A percentile compares a stretch with the other conserved stretches of the same genome.
Evolutionary conservation across 148 eudicot genomes (phyloP).

Genomic region (Fagopyrum homotropicum): DNA sequence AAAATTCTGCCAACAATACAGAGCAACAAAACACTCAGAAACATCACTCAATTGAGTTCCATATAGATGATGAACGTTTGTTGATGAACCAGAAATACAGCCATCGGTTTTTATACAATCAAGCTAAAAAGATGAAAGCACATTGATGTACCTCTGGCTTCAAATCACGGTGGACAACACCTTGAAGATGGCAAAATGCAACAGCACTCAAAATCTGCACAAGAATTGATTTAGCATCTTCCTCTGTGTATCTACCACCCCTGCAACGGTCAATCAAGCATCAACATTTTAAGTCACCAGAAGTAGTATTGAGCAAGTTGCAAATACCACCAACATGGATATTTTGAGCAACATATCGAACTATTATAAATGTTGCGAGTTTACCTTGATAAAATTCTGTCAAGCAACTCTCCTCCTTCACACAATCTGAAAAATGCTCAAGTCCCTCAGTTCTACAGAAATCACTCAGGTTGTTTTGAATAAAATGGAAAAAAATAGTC

Average conservation of each 20-base stretch:
- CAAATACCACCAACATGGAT: neutral
- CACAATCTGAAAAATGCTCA: slow-evolving; percentile 57
- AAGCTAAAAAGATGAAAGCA: neutral
- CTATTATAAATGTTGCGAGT: neutral
- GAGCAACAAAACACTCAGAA: slow-evolving; percentile 8
- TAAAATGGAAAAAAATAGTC: neutral
- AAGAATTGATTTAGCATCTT: slow-evolving; percentile 78
- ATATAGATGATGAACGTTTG: neutral
- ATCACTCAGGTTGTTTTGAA: slow-evolving; percentile 4
- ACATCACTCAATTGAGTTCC: neutral
- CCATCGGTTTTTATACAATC: slow-evolving; percentile 1
- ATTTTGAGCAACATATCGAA: neutral
- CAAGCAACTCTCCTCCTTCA: slow-evolving; percentile 97
- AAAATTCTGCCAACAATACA: slow-evolving; percentile 68
- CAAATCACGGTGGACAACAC: slow-evolving; percentile 96
- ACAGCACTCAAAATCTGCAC: slow-evolving; percentile 71
- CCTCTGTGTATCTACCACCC: slow-evolving; percentile 89
- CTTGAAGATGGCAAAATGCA: slow-evolving; percentile 96
- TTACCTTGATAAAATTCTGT: slow-evolving; percentile 91
- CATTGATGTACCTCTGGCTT: slow-evolving; percentile 73
- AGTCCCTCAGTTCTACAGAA: neutral
- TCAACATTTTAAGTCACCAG: neutral
- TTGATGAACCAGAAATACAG: neutral
- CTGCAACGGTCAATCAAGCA: slow-evolving; percentile 30
- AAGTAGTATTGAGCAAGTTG: neutral